Percentiles rank a stretch among this genome's conserved stretches.
Conservation (phyloP, 2,329 filamentous ascomycete species). For the Aspergillus japonicus region DNA sequence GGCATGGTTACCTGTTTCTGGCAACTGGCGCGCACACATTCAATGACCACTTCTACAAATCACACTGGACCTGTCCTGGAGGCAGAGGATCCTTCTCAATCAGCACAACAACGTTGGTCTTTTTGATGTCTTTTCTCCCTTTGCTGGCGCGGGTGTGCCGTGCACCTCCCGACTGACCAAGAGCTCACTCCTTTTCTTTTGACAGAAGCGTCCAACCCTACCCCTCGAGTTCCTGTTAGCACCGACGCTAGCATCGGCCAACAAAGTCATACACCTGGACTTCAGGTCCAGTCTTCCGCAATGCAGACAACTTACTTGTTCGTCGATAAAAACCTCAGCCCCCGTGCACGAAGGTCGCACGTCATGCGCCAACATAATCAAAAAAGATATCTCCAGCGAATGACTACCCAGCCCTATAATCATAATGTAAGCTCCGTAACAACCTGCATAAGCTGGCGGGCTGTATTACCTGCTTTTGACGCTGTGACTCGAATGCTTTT, state of each 20-base stretch:
- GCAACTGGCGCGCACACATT: conserved; percentile 17
- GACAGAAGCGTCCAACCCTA: conserved; percentile 22
- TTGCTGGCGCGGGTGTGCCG: neutral
- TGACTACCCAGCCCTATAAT: conserved; percentile 23
- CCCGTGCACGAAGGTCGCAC: conserved; percentile 44
- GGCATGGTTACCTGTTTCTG: conserved; percentile 7
- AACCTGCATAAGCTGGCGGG: neutral
- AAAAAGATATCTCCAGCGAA: conserved; percentile 38
- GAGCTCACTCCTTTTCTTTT: conserved; percentile 12
- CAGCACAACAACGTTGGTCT: conserved; percentile 20
- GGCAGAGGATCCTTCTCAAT: conserved; percentile 11
- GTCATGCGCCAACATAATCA: conserved; percentile 48
- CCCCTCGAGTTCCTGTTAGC: conserved; percentile 16
- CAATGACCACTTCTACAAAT: conserved; percentile 18
- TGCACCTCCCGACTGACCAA: neutral
- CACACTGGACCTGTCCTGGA: conserved; percentile 8
- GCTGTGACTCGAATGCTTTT: neutral
- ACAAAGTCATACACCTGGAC: conserved; percentile 28
- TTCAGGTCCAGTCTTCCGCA: conserved; percentile 23
- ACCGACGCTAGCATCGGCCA: conserved; percentile 25
- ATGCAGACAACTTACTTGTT: conserved; percentile 40
- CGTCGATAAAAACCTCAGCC: conserved; percentile 41
- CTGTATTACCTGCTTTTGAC: neutral
- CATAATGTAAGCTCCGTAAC: neutral
- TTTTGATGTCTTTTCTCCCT: neutral